A percentile compares a stretch with the other conserved stretches of the same genome.
Conservation (phyloP, 2,329 filamentous ascomycete species). For the Domatiomyces catenatus region DNA sequence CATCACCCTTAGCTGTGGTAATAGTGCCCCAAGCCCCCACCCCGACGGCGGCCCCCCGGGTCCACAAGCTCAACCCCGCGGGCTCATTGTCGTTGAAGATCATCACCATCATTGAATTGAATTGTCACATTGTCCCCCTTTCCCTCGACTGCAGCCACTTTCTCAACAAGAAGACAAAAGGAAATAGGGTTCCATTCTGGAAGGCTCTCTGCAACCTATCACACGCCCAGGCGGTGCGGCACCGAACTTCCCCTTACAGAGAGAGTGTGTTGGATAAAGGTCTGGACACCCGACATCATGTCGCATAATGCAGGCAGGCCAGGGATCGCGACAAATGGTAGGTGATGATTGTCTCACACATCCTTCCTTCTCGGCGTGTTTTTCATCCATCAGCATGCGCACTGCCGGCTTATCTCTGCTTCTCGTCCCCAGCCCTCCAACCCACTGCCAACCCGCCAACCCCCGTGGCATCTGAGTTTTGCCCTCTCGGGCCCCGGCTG, state of each 20-base stretch:
- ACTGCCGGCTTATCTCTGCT: not conserved
- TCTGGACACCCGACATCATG: not conserved
- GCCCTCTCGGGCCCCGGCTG: not conserved
- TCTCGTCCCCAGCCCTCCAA: not conserved
- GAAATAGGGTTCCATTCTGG: not conserved
- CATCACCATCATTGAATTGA: not conserved
- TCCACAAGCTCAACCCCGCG: not conserved
- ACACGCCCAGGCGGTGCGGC: not conserved
- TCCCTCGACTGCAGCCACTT: not conserved
- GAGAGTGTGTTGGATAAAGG: not conserved
- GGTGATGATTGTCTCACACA: not conserved
- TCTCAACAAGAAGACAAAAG: not conserved
- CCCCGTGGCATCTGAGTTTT: not conserved
- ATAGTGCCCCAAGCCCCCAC: too few species aligned
- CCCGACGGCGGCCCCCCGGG: too few species aligned
- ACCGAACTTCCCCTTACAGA: not conserved
- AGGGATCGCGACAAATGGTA: not conserved
- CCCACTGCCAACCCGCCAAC: too few species aligned
- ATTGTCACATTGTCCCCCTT: not conserved
- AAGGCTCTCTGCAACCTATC: not conserved
- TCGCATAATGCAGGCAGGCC: not conserved
- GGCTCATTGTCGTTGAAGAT: not conserved
- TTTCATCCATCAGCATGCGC: not conserved
- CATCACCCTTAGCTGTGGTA: too few species aligned
- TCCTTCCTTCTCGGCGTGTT: not conserved